A percentile compares a stretch with the other conserved stretches of the same genome.
These are phyloP conservation scores for Ilyonectria robusta DNA, from an alignment of 2,329 filamentous ascomycete genomes.

Conservation along the genomic window DNA sequence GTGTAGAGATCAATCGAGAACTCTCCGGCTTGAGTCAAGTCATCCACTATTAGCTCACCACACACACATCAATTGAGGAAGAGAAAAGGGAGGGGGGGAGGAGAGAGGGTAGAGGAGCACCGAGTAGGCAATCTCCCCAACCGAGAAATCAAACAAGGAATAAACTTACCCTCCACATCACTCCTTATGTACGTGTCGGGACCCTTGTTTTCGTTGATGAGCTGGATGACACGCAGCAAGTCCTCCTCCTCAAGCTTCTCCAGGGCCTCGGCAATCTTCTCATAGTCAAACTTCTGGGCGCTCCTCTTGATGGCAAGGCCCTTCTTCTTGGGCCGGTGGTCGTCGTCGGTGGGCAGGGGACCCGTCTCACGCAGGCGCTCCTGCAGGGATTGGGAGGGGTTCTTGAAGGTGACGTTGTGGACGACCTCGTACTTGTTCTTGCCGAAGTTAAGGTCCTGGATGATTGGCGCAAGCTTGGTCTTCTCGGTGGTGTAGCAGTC, in stretches of 20 bases:
- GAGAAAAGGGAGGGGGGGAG: constrained; percentile 23
- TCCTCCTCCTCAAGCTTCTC: constrained; percentile 94
- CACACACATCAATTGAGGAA: constrained; percentile 51
- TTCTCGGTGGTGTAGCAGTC: constrained; percentile 88
- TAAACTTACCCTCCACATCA: constrained; percentile 87
- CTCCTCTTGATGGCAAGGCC: constrained; percentile 83
- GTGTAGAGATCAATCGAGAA: constrained; percentile 99
- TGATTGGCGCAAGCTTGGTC: constrained; percentile 80
- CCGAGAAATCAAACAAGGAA: constrained; percentile 12
- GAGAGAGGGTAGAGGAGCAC: background rate
- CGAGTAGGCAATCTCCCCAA: constrained; percentile 1
- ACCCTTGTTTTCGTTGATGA: constrained; percentile 97
- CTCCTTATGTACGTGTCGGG: constrained; percentile 97
- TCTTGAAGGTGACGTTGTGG: constrained; percentile 89
- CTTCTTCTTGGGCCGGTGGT: constrained; percentile 71
- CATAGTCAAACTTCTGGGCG: constrained; percentile 83
- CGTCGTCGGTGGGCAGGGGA: constrained; percentile 83
- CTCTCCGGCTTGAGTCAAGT: constrained; percentile 79
- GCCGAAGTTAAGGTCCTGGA: constrained; percentile 94
- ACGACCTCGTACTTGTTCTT: constrained; percentile 85
- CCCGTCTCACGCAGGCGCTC: constrained; percentile 86
- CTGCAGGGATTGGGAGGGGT: constrained; percentile 89
- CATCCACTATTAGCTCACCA: constrained; percentile 53
- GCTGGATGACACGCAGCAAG: constrained; percentile 92
- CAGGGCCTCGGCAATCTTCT: constrained; percentile 94